Base-by-base conservation (phyloP, 2,329 filamentous ascomycete genomes). In the Exophiala mesophila region DNA sequence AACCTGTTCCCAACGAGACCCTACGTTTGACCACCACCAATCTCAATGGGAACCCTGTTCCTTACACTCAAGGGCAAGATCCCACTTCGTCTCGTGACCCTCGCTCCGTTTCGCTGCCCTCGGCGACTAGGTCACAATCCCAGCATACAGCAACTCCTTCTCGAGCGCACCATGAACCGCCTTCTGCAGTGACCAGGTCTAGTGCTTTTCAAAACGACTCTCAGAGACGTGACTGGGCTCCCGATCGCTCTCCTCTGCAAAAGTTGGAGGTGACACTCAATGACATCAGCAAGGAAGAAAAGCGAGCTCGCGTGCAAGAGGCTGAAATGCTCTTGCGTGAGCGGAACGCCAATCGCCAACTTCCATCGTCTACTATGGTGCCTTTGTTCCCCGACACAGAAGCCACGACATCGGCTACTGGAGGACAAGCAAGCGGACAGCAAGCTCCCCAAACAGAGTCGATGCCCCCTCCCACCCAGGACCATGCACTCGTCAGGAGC, bases 241-340 rank as follows among this genome's bases (percentile, higher is more conserved):
- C 83, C 44, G 84, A 94, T 61, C 80, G 85, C 57, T 97, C 90
- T 50, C 92, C 94, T 39, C 74, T 98, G 39, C 90, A 98, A 65
- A 92, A 83, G 69, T 77, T 98, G 54, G 90, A 98, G 70, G 79
- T 86, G 59, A 92, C 87, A 57, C 76, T 97, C 58, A 85, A 84
- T 63, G 88, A 85, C 66, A 90, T 96, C 64, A 95, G 85, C 63
- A 97, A 96, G 63, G 89, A 96, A 66, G 89, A 96, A 65, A 94
- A 94, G 64, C 78, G 90, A 52, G 88, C 88, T 6, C 77, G 87
- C 34, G 80, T 90, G 3, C 78, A 88, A 60, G 85, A 90, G 56
- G 88, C 88, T 4, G 90, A 96, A 62, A 74, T 80, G 54, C 76
- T 78, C 31, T 77, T 82, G 13, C 77, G 81, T 54, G 82, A 90